phyloP scores from a whole-genome alignment of 2,329 filamentous ascomycete genomes.

The Paracamarosporium sp. region DNA sequence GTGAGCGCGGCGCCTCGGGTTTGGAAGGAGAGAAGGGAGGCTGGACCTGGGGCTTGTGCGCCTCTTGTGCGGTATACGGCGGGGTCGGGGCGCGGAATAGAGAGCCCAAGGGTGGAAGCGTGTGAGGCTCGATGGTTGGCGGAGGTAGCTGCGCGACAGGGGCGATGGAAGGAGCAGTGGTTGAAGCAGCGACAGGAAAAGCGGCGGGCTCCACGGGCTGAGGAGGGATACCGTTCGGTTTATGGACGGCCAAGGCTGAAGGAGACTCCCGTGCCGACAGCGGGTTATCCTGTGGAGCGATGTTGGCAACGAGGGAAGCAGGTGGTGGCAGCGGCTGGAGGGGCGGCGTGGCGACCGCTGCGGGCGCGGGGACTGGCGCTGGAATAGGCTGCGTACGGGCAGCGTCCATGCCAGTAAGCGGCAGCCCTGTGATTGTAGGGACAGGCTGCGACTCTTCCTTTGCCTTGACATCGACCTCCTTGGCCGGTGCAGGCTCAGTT shows the following conservation, averaged over 20 bases:
- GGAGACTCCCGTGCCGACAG: neutral
- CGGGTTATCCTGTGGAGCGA: neutral
- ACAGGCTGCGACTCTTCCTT: neutral
- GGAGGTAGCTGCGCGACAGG: slow-evolving; percentile 8
- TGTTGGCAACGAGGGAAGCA: neutral
- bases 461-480: neutral
- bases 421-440: neutral
- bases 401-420: slow-evolving; percentile 1
- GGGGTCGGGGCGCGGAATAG: slow-evolving; percentile 30
- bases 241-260: neutral
- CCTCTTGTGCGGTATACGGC: slow-evolving; percentile 28
- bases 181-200: neutral
- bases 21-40: slow-evolving; percentile 3
- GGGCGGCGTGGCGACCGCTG: neutral
- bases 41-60: slow-evolving; percentile 10
- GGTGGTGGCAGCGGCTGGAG: neutral
- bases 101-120: slow-evolving; percentile 16
- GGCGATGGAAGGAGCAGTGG: slow-evolving; percentile 4
- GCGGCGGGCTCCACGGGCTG: neutral
- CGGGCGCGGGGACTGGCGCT: neutral
- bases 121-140: slow-evolving; percentile 4
- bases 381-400: neutral
- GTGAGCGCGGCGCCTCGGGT: neutral
- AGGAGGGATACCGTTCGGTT: neutral
- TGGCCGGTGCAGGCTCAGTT: neutral